Evolutionary conservation across 2,329 filamentous ascomycete species (phyloP).

Genomic region (Epichloe baconii): DNA sequence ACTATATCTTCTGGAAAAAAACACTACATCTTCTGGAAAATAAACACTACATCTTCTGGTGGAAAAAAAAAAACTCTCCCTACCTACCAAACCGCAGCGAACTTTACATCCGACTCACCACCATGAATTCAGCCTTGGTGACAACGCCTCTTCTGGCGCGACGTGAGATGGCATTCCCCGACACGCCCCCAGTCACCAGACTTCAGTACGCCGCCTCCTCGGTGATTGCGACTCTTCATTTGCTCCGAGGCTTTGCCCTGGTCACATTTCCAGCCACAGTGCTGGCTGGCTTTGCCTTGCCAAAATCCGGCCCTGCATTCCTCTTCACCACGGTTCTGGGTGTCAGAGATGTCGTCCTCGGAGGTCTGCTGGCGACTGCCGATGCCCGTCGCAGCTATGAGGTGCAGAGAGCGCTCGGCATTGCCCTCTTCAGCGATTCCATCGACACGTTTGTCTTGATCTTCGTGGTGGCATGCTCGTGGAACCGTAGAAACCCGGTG

Average conservation of each 20-base stretch:
- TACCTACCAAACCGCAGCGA: background rate
- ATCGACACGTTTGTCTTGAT: conserved; percentile 22
- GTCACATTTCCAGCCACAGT: conserved; percentile 17
- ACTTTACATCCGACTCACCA: background rate
- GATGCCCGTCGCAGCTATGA: conserved; percentile 13
- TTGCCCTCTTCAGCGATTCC: conserved; percentile 20
- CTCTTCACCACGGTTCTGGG: conserved; percentile 20
- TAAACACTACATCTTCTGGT: too few species aligned
- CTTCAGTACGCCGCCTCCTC: conserved; percentile 13
- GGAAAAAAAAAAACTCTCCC: background rate
- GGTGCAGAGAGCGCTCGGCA: conserved; percentile 17
- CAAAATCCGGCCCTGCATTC: conserved; percentile 13
- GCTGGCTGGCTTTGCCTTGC: conserved; percentile 18
- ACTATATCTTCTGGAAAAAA: background rate
- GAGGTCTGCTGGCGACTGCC: conserved; percentile 16
- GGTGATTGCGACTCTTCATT: conserved; percentile 14
- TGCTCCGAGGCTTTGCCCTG: conserved; percentile 16
- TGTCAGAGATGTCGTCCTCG: conserved; percentile 18
- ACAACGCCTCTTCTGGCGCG: conserved; percentile 6
- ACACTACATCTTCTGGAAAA: too few species aligned
- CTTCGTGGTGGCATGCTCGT: conserved; percentile 20
- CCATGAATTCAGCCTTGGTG: conserved; percentile 1
- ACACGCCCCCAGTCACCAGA: conserved; percentile 6
- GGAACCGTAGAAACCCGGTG: conserved; percentile 17
- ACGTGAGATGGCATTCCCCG: background rate